Conservation (phyloP, 257 asterid genomes). For the Solanum rostratum region DNA sequence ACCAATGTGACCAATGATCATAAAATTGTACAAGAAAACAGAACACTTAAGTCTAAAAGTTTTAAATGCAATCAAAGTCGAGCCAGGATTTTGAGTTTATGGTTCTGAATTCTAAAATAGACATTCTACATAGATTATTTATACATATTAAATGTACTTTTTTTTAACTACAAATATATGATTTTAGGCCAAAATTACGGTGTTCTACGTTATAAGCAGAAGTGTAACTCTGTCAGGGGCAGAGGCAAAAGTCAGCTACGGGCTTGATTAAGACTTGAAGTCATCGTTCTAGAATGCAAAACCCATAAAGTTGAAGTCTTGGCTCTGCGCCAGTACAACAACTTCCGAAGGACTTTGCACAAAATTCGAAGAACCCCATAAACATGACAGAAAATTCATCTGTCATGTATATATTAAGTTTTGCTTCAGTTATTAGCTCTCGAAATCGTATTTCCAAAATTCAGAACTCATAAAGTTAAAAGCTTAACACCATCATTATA, state of each 20-base stretch:
- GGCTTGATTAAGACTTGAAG: background rate
- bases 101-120: background rate
- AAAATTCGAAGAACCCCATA: background rate
- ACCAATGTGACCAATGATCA: background rate
- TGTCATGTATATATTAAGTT: background rate
- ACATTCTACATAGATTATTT: background rate
- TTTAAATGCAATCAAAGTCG: background rate
- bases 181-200: background rate
- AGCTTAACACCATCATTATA: too few relatives aligned
- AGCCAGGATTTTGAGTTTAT: background rate
- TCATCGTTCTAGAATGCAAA: background rate
- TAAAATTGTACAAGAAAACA: background rate
- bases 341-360: background rate
- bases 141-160: background rate
- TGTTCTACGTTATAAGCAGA: background rate
- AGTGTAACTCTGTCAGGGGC: background rate
- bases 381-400: background rate
- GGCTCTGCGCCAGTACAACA: background rate
- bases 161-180: background rate
- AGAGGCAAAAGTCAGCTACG: background rate
- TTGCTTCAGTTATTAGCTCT: background rate
- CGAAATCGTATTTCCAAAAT: background rate
- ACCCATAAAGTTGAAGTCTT: background rate
- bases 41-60: background rate
- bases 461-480: background rate